Evolutionary conservation across 805 yeast genomes (phyloP).

Genomic region (Lachancea fermentati): DNA sequence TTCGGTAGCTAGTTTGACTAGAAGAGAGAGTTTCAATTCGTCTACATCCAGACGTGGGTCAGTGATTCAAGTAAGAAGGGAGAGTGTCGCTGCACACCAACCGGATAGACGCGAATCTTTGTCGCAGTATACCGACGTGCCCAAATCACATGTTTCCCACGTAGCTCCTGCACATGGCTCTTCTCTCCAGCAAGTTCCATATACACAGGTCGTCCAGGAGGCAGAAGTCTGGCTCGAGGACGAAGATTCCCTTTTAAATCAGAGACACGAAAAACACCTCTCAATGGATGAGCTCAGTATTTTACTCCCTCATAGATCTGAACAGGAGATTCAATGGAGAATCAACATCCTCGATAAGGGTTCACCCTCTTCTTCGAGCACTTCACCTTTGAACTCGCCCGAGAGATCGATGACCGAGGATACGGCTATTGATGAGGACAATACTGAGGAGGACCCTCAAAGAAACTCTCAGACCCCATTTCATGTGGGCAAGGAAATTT

Average conservation of each 20-base stretch:
- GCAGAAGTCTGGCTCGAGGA: constrained; percentile 44
- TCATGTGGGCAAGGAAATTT: constrained; percentile 4
- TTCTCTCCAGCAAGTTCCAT: neutral
- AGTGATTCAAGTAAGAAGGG: constrained; percentile 9
- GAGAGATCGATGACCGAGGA: constrained; percentile 18
- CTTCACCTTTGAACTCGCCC: constrained; percentile 19
- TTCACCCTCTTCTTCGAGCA: constrained; percentile 4
- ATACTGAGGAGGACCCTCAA: constrained; percentile 6
- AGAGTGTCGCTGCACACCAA: constrained; percentile 3
- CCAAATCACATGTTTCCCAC: neutral
- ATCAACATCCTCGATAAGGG: constrained; percentile 38
- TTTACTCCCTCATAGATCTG: constrained; percentile 65
- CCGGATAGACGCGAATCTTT: constrained; percentile 5
- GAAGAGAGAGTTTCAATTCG: constrained; percentile 12
- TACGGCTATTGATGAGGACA: constrained; percentile 21
- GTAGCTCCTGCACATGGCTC: constrained; percentile 4
- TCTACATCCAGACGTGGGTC: constrained; percentile 10
- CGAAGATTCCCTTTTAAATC: constrained; percentile 63
- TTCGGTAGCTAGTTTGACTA: constrained; percentile 14
- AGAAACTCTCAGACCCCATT: neutral
- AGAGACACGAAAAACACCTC: constrained; percentile 51
- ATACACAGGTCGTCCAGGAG: neutral
- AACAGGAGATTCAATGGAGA: constrained; percentile 64
- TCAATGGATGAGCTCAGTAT: constrained; percentile 69
- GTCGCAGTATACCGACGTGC: constrained; percentile 8